Percentiles rank a stretch among this genome's conserved stretches.
Conservation (phyloP, 1,139 yeast species). For the Pneumocystis oryctolagi region DNA sequence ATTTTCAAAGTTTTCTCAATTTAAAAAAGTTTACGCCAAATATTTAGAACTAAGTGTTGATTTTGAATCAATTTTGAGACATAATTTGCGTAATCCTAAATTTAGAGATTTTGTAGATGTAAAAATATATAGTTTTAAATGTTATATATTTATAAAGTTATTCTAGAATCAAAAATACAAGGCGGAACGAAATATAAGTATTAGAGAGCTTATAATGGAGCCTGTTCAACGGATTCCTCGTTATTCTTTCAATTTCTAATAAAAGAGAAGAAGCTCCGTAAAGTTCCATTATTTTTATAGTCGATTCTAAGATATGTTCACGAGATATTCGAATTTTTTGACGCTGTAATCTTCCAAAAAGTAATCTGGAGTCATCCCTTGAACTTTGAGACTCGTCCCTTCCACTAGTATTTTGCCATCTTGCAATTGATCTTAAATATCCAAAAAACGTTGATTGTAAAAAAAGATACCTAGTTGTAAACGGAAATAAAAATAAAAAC, state of each 20-base stretch:
- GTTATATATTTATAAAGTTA: too few species aligned
- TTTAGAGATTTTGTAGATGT: slow-evolving; percentile 6
- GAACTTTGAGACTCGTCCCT: slow-evolving; percentile 13
- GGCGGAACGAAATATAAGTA: slow-evolving; percentile 6
- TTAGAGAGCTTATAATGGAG: slow-evolving; percentile 11
- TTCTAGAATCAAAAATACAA: slow-evolving; percentile 2
- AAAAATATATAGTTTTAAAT: too few species aligned
- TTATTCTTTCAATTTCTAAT: slow-evolving; percentile 50
- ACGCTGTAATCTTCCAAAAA: slow-evolving; percentile 62
- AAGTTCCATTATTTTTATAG: slow-evolving; percentile 58
- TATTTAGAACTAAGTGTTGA: slow-evolving; percentile 8
- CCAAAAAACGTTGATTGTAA: slow-evolving; percentile 86
- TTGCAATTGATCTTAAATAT: slow-evolving; percentile 64
- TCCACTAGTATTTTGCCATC: slow-evolving; percentile 47
- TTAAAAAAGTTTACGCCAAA: slow-evolving; percentile 7
- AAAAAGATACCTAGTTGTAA: slow-evolving; percentile 64
- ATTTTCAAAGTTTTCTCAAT: slow-evolving; percentile 6
- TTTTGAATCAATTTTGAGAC: slow-evolving; percentile 5
- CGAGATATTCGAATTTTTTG: slow-evolving; percentile 73
- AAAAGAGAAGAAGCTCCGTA: slow-evolving; percentile 72
- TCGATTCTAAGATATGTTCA: slow-evolving; percentile 56
- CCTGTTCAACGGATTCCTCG: slow-evolving; percentile 10
- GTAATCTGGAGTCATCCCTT: slow-evolving; percentile 21
- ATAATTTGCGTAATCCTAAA: slow-evolving; percentile 4
- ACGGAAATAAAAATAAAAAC: slow-evolving; percentile 72